phyloP scores from a whole-genome alignment of 352 stramenopile species.

The Phytophthora vignae region DNA sequence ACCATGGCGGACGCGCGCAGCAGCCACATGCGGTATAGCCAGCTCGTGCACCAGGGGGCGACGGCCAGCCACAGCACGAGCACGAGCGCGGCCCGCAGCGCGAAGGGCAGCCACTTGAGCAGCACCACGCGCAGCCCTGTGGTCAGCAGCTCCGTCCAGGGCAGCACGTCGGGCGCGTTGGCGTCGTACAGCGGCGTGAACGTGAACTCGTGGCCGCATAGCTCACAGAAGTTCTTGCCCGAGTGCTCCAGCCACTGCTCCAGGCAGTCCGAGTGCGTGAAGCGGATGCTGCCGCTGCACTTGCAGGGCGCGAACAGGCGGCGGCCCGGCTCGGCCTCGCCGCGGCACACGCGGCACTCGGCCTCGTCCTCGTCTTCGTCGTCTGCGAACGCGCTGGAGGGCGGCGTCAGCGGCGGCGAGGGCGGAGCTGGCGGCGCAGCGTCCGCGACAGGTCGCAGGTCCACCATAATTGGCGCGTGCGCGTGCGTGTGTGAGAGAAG shows the following conservation, averaged over 20 bases:
- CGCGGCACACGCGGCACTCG: constrained; percentile 95
- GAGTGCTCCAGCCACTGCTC: constrained; percentile 95
- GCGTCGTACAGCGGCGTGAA: constrained; percentile 94
- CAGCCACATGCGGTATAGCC: constrained; percentile 96
- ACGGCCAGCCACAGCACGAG: constrained; percentile 89
- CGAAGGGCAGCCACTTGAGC: constrained; percentile 91
- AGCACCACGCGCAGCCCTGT: constrained; percentile 83
- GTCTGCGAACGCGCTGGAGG: not conserved
- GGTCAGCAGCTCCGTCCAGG: constrained; percentile 87
- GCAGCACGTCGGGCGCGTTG: constrained; percentile 85
- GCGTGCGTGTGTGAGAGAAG: too few relatives aligned
- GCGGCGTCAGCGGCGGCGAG: constrained; percentile 2
- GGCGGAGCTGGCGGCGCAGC: constrained; percentile 2
- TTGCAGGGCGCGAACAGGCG: constrained; percentile 91
- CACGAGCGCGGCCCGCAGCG: constrained; percentile 77
- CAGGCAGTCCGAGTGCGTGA: constrained; percentile 95
- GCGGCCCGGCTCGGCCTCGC: constrained; percentile 83
- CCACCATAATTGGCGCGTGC: constrained; percentile 2
- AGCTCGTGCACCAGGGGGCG: constrained; percentile 92
- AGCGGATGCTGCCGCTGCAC: constrained; percentile 95
- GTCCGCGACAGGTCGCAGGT: constrained; percentile 4
- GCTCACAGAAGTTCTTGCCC: constrained; percentile 92
- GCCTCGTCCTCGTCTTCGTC: constrained; percentile 77
- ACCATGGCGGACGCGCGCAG: constrained; percentile 86
- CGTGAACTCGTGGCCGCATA: constrained; percentile 93